Conservation (phyloP, 768 basidiomycete genomes). For the Melanogaster broomeanus region DNA sequence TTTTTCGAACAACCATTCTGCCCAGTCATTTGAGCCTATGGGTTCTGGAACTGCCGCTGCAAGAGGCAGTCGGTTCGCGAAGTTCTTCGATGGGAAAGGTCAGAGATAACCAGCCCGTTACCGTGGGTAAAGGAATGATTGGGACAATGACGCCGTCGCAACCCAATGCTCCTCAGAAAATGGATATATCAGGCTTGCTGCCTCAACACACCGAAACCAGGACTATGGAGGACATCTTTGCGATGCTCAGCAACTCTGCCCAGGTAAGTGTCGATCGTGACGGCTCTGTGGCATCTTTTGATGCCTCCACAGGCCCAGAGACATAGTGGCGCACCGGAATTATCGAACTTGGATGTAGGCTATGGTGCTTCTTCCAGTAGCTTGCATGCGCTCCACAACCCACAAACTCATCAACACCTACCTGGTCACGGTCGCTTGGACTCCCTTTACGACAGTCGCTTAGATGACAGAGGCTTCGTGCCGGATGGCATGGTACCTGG, state of each 20-base stretch:
- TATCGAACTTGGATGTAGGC: constrained; percentile 22
- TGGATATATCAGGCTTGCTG: constrained; percentile 40
- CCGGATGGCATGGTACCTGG: constrained; percentile 89
- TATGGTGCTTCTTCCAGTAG: constrained; percentile 27
- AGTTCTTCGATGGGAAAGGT: constrained; percentile 82
- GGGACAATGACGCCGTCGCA: constrained; percentile 46
- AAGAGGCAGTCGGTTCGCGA: constrained; percentile 84
- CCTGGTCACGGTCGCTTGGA: constrained; percentile 55
- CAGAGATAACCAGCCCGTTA: constrained; percentile 40
- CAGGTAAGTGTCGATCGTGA: constrained; percentile 51
- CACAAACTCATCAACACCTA: constrained; percentile 41
- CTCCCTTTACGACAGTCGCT: constrained; percentile 68
- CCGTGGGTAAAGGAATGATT: constrained; percentile 40
- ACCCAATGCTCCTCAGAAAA: constrained; percentile 47
- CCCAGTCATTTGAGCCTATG: constrained; percentile 28
- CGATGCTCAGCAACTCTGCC: constrained; percentile 75
- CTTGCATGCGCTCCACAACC: constrained; percentile 43
- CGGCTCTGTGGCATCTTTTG: not conserved
- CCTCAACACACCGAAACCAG: constrained; percentile 50
- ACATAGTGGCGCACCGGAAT: constrained; percentile 22
- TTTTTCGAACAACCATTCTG: constrained; percentile 13
- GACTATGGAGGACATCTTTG: constrained; percentile 78
- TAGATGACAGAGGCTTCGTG: constrained; percentile 76
- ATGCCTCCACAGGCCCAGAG: constrained; percentile 30
- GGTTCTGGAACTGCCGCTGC: constrained; percentile 50